Evolutionary conservation across 2,329 filamentous ascomycete species (phyloP).

Genomic region (Arthrinium puccinioides): DNA sequence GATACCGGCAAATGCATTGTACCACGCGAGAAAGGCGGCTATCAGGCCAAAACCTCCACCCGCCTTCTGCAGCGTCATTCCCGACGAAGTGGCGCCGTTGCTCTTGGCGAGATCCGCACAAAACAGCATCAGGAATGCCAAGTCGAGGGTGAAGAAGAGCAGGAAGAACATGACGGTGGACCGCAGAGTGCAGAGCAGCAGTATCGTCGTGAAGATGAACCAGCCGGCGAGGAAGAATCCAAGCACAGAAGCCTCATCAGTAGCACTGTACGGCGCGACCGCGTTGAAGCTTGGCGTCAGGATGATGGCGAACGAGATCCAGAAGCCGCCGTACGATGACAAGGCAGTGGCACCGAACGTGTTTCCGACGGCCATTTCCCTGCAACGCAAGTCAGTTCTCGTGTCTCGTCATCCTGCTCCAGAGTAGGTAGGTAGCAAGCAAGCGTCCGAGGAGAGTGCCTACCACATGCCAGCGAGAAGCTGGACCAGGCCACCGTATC

Average conservation of each 20-base stretch:
- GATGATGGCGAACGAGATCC: slow-evolving; percentile 69
- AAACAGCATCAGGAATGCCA: slow-evolving; percentile 68
- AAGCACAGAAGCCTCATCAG: slow-evolving; percentile 50
- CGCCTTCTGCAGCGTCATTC: slow-evolving; percentile 52
- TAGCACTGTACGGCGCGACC: slow-evolving; percentile 34
- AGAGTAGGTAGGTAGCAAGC: background rate
- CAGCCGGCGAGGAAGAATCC: slow-evolving; percentile 72
- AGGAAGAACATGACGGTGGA: slow-evolving; percentile 73
- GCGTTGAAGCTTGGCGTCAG: slow-evolving; percentile 63
- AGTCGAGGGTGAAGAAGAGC: slow-evolving; percentile 70
- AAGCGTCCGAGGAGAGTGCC: slow-evolving; percentile 29
- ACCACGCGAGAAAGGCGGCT: slow-evolving; percentile 78
- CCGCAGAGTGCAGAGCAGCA: slow-evolving; percentile 66
- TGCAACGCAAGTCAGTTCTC: slow-evolving; percentile 23
- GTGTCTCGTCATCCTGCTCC: background rate
- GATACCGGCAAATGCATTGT: slow-evolving; percentile 77
- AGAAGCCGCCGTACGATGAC: slow-evolving; percentile 79
- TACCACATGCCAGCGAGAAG: slow-evolving; percentile 83
- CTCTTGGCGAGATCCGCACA: slow-evolving; percentile 52
- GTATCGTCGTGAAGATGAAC: slow-evolving; percentile 77
- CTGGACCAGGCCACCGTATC: slow-evolving; percentile 73
- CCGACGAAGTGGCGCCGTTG: slow-evolving; percentile 37
- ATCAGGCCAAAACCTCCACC: slow-evolving; percentile 77
- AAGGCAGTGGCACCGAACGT: slow-evolving; percentile 78
- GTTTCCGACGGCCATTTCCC: slow-evolving; percentile 84